phyloP scores from a whole-genome alignment of 1,284 basidiomycete genomes.

The Trichosporon sp. region DNA sequence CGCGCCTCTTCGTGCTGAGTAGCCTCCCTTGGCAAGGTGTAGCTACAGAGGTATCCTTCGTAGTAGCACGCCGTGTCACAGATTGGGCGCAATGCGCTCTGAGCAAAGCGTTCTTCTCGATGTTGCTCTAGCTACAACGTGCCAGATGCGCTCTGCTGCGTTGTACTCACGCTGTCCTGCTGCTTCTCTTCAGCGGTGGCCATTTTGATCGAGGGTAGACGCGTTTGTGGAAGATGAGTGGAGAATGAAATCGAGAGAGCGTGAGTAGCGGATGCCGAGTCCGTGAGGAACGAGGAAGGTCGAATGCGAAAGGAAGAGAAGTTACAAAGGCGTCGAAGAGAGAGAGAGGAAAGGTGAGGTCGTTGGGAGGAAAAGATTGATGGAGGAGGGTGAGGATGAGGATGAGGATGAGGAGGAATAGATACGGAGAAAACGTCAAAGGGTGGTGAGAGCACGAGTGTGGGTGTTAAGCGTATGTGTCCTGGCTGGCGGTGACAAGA shows the following conservation, averaged over 20 bases:
- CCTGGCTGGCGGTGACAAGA: neutral
- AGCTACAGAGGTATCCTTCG: too few species aligned
- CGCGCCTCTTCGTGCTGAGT: too few species aligned
- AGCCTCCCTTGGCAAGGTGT: too few species aligned
- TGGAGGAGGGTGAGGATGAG: neutral
- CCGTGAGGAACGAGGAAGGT: neutral
- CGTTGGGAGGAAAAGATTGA: neutral
- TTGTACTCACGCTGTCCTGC: constrained; percentile 3
- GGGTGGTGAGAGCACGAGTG: neutral
- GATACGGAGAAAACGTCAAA: neutral
- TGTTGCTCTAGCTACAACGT: too few species aligned
- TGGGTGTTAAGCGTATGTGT: neutral
- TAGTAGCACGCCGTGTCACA: too few species aligned
- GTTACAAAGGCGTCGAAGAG: too few species aligned
- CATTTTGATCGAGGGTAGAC: neutral
- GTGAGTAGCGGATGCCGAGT: neutral
- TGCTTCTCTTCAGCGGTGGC: constrained; percentile 5
- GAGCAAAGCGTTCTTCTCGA: too few species aligned
- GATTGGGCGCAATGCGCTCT: too few species aligned
- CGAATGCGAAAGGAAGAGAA: too few species aligned
- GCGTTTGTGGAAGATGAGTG: neutral
- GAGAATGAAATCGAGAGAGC: neutral
- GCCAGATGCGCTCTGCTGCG: too few species aligned
- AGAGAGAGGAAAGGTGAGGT: neutral
- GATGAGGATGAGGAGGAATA: neutral